Percentiles rank a stretch among this genome's conserved stretches.
Conservation (phyloP, 2,329 filamentous ascomycete species). For the Sarocladiaceae sp. region DNA sequence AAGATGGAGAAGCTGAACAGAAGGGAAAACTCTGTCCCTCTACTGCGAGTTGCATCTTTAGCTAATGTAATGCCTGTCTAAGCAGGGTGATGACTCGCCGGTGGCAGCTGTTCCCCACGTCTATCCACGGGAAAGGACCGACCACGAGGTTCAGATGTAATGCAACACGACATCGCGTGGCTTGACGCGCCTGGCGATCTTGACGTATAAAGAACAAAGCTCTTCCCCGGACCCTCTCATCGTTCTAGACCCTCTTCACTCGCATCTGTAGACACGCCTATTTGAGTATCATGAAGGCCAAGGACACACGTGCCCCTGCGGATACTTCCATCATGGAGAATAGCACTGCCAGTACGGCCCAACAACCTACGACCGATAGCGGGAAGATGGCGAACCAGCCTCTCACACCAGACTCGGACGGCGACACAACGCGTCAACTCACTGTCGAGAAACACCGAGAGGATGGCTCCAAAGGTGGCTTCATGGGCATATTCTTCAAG, state of each 20-base stretch:
- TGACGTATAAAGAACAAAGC: not conserved
- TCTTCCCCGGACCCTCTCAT: not conserved
- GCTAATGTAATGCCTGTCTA: not conserved
- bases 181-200: not conserved
- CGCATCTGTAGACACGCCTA: not conserved
- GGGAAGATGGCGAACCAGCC: not conserved
- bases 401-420: not conserved
- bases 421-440: not conserved
- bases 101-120: not conserved
- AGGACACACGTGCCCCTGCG: not conserved
- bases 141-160: no score
- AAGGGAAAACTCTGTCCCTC: not conserved
- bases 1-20: not conserved
- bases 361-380: not conserved
- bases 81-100: not conserved
- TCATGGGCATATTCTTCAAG: slow-evolving; percentile 15
- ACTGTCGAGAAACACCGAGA: not conserved
- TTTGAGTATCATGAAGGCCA: not conserved
- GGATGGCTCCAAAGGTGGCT: not conserved
- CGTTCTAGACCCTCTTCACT: not conserved
- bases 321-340: not conserved
- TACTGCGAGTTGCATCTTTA: not conserved
- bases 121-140: not conserved
- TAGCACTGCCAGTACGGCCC: not conserved
- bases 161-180: not conserved